phyloP scores from a whole-genome alignment of 306 rosid species.

The Dalbergia cultrata region DNA sequence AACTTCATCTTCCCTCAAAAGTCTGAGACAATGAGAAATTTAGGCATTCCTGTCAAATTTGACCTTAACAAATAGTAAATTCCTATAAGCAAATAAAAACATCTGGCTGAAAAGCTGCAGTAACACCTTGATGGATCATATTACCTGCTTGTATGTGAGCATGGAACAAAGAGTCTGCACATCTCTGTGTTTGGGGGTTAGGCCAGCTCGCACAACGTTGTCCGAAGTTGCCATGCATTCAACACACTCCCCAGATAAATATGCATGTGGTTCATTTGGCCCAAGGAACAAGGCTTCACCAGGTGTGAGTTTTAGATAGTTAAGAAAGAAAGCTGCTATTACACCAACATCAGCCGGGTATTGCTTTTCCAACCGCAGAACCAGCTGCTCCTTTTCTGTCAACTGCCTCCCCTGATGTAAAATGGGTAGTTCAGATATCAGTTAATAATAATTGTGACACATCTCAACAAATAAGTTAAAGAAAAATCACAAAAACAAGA shows the following conservation, averaged over 20 bases:
- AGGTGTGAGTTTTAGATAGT: constrained; percentile 83
- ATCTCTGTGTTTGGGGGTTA: constrained; percentile 89
- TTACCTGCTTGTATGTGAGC: constrained; percentile 94
- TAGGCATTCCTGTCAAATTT: background rate
- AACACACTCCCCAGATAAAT: constrained; percentile 78
- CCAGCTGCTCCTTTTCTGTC: constrained; percentile 82
- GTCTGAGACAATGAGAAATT: no score
- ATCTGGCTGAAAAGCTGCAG: constrained; percentile 17
- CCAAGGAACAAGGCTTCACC: constrained; percentile 92
- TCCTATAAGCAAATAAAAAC: background rate
- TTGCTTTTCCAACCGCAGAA: constrained; percentile 80
- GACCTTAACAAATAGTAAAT: constrained; percentile 8
- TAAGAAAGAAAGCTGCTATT: constrained; percentile 89
- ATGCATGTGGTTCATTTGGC: constrained; percentile 94
- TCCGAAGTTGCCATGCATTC: constrained; percentile 99
- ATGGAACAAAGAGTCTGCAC: constrained; percentile 92
- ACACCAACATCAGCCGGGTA: constrained; percentile 90
- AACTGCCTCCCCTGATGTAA: constrained; percentile 75
- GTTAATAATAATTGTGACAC: constrained; percentile 1
- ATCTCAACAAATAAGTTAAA: background rate
- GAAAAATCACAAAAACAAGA: background rate
- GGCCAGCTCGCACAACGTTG: constrained; percentile 96
- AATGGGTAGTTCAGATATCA: background rate
- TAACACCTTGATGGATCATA: constrained; percentile 18
- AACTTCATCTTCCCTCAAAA: background rate